These are phyloP conservation scores for Diaporthe sp. DNA, from an alignment of 2,329 filamentous ascomycete genomes.

Conservation along the genomic window DNA sequence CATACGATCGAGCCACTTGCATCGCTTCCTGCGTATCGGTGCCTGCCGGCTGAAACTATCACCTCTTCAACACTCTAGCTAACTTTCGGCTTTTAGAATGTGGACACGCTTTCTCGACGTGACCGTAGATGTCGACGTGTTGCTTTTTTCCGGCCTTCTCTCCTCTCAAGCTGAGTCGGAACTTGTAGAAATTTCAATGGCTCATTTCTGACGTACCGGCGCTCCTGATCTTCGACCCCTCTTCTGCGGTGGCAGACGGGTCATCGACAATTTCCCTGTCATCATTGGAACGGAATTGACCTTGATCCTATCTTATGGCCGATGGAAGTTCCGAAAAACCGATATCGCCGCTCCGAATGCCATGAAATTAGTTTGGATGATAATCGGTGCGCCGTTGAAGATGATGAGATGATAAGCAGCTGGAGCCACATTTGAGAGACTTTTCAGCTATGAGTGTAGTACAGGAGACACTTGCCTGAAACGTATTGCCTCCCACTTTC, in stretches of 20 bases:
- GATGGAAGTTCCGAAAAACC: too few relatives aligned
- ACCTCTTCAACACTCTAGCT: neutral
- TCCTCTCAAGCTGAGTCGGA: neutral
- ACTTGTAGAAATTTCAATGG: neutral
- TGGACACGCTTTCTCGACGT: neutral
- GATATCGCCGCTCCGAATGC: neutral
- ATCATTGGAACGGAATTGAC: accelerated
- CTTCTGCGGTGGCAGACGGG: neutral
- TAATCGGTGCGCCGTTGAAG: too few relatives aligned
- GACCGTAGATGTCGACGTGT: neutral
- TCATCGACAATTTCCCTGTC: neutral
- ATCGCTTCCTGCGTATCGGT: neutral
- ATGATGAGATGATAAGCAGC: too few relatives aligned
- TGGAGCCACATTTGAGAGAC: neutral
- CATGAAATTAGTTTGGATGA: neutral
- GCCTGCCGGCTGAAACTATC: neutral
- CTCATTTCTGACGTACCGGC: neutral
- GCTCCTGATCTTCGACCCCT: neutral
- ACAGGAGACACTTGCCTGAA: too few relatives aligned
- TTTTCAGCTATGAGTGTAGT: too few relatives aligned
- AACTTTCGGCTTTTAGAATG: neutral
- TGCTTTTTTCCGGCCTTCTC: too few relatives aligned
- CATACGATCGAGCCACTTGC: neutral
- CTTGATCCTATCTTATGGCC: neutral
- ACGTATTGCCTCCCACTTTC: too few relatives aligned